Percentiles rank a stretch among this genome's conserved stretches.
These are phyloP conservation scores for Pseudogymnoascus sp. DNA, from an alignment of 2,329 filamentous ascomycete species.

Conservation along the genomic window DNA sequence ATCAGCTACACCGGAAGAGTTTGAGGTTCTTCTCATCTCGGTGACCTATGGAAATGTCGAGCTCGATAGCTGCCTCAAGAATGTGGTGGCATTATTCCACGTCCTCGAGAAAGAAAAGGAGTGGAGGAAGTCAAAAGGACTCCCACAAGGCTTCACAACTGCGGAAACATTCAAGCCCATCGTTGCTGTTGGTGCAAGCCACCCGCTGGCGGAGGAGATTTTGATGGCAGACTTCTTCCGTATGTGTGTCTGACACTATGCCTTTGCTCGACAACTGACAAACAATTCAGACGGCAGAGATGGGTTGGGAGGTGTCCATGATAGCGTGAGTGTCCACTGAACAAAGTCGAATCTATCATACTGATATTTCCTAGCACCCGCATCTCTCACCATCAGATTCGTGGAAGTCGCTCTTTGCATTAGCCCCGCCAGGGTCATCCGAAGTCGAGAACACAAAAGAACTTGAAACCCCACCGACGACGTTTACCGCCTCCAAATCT, in stretches of 20 bases:
- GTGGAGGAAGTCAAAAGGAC: constrained; percentile 68
- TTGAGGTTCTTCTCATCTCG: constrained; percentile 79
- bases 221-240: constrained; percentile 83
- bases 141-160: constrained; percentile 62
- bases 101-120: constrained; percentile 81
- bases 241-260: constrained; percentile 37
- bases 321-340: constrained; percentile 35
- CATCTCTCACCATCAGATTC: constrained; percentile 67
- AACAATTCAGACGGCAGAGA: constrained; percentile 57
- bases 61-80: constrained; percentile 77
- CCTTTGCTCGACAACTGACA: constrained; percentile 12
- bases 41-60: constrained; percentile 93
- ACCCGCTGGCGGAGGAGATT: constrained; percentile 75
- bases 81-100: constrained; percentile 84
- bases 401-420: constrained; percentile 63
- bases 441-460: constrained; percentile 32
- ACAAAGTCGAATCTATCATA: not conserved
- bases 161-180: constrained; percentile 69
- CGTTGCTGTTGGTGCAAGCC: constrained; percentile 78
- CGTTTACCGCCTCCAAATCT: constrained; percentile 69
- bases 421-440: constrained; percentile 37
- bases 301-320: constrained; percentile 69
- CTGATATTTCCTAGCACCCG: constrained; percentile 47
- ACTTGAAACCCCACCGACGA: constrained; percentile 30
- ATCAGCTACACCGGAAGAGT: constrained; percentile 70